A percentile compares a stretch with the other conserved stretches of the same genome.
These are phyloP conservation scores for Gossypium trilobum DNA, from an alignment of 441 rosid genomes.

Conservation along the genomic window DNA sequence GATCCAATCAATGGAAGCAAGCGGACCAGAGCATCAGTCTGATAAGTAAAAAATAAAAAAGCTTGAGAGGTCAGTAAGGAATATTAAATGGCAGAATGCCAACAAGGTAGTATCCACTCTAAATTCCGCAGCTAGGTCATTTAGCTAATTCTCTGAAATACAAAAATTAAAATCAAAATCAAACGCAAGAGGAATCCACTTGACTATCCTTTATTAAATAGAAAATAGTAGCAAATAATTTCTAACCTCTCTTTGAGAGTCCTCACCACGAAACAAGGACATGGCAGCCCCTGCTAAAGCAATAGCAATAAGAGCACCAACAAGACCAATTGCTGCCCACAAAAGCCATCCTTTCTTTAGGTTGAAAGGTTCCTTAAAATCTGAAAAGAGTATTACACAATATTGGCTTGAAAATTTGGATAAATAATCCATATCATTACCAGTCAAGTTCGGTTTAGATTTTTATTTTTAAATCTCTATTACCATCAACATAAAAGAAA, in stretches of 20 bases:
- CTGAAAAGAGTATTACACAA: conserved; percentile 25
- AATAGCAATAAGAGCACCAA: conserved; percentile 37
- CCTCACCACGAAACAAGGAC: conserved; percentile 35
- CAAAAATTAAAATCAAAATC: background rate
- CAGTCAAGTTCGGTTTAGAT: background rate
- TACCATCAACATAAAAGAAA: background rate
- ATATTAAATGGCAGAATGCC: conserved; percentile 2
- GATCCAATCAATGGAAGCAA: conserved; percentile 47
- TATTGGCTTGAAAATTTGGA: background rate
- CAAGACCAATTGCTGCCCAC: conserved; percentile 58
- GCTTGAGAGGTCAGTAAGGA: background rate
- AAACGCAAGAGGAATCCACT: background rate
- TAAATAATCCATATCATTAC: background rate
- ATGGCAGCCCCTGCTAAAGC: conserved; percentile 35
- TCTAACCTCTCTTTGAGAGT: conserved; percentile 10
- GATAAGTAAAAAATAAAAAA: conserved; percentile 5
- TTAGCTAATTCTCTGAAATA: conserved; percentile 1
- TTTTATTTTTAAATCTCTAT: background rate
- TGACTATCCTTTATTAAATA: background rate
- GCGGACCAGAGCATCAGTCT: conserved; percentile 42
- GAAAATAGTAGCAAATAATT: conserved; percentile 8
- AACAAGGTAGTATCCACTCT: background rate
- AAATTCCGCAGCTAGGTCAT: background rate
- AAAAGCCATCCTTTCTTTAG: conserved; percentile 52
- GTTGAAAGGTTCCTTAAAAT: conserved; percentile 59